Conservation (phyloP, 2,329 filamentous ascomycete species). For the Lasiodiplodia theobromae region DNA sequence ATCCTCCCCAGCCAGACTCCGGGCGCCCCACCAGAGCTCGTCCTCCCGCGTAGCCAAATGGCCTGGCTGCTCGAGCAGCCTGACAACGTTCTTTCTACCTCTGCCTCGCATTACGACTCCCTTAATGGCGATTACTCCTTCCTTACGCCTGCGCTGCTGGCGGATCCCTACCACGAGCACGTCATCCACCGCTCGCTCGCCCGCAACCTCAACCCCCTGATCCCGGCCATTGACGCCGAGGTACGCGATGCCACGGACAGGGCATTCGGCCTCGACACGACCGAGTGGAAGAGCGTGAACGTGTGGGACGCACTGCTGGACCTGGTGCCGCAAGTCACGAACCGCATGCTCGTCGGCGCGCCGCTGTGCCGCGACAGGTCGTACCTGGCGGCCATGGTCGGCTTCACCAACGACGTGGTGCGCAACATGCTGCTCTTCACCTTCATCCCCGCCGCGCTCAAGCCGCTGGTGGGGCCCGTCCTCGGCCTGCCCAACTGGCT, state of each 20-base stretch:
- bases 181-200: slow-evolving; percentile 52
- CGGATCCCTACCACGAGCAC: slow-evolving; percentile 51
- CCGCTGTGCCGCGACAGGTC: slow-evolving; percentile 55
- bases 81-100: slow-evolving; percentile 47
- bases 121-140: slow-evolving; percentile 51
- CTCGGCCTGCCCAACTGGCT: slow-evolving; percentile 56
- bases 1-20: slow-evolving; percentile 38
- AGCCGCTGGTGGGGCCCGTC: slow-evolving; percentile 58
- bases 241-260: slow-evolving; percentile 43
- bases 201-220: slow-evolving; percentile 47
- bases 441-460: slow-evolving; percentile 56
- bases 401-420: slow-evolving; percentile 60
- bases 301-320: slow-evolving; percentile 37
- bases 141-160: slow-evolving; percentile 43
- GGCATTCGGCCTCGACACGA: slow-evolving; percentile 47
- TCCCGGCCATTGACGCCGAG: slow-evolving; percentile 50
- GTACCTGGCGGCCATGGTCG: slow-evolving; percentile 57
- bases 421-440: slow-evolving; percentile 48
- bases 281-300: slow-evolving; percentile 46
- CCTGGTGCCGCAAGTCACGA: slow-evolving; percentile 50
- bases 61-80: slow-evolving; percentile 53
- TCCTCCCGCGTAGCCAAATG: slow-evolving; percentile 46
- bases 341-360: slow-evolving; percentile 54
- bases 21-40: slow-evolving; percentile 39
- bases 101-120: slow-evolving; percentile 47